phyloP scores from a whole-genome alignment of 2,329 filamentous ascomycete species.

The Diaporthe helianthi region DNA sequence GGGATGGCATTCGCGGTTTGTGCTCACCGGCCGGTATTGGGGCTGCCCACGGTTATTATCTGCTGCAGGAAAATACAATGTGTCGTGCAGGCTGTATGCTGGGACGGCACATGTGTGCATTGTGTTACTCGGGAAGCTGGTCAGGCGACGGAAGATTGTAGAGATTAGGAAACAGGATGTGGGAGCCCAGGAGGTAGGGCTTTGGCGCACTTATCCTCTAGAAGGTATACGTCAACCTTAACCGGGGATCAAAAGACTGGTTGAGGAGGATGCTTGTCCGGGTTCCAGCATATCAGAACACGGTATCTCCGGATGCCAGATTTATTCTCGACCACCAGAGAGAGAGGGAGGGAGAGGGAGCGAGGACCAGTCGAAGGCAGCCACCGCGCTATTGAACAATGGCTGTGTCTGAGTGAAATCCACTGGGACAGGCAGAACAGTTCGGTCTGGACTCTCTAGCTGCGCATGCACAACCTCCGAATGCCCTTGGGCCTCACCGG shows the following conservation, averaged over 20 bases:
- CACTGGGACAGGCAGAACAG: background rate
- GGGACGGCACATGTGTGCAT: background rate
- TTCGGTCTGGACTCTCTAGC: too few relatives aligned
- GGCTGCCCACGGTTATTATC: background rate
- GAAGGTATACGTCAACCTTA: background rate
- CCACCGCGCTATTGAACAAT: background rate
- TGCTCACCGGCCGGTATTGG: conserved; percentile 17
- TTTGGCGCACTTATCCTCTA: background rate
- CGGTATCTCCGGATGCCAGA: background rate
- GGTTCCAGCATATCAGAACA: background rate
- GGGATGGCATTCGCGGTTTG: background rate
- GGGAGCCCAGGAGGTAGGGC: background rate
- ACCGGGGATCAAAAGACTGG: background rate
- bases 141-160: background rate
- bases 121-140: background rate
- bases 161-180: background rate
- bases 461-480: background rate
- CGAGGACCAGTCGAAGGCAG: background rate
- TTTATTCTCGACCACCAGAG: background rate
- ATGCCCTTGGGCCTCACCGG: background rate
- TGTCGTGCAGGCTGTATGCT: background rate
- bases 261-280: background rate
- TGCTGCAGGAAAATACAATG: background rate
- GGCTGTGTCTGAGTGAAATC: background rate
- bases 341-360: background rate